Evolutionary conservation across 495 filamentous ascomycete genomes (phyloP).

Genomic region (Astrothelium macrocarpum): DNA sequence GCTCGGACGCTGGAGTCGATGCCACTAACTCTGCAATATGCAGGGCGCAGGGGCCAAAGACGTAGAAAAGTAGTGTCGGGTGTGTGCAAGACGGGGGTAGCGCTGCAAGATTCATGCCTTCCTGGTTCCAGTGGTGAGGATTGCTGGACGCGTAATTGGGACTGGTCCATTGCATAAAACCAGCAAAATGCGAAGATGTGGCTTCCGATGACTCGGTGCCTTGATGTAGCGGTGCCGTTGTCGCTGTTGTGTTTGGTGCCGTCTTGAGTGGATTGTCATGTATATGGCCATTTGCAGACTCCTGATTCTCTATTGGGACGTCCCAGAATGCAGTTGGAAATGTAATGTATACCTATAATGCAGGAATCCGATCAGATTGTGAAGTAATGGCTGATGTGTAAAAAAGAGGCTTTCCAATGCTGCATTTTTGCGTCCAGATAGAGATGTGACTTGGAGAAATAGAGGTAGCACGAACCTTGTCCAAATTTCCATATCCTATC

Average conservation of each 20-base stretch:
- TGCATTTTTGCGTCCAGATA: too few relatives aligned
- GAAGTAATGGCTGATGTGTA: too few relatives aligned
- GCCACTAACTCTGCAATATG: slow-evolving; percentile 42
- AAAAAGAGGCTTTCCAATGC: too few relatives aligned
- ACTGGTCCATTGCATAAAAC: slow-evolving; percentile 60
- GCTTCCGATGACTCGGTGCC: slow-evolving; percentile 8
- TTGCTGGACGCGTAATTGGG: slow-evolving; percentile 56
- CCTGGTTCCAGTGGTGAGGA: slow-evolving; percentile 63
- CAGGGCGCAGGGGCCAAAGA: slow-evolving; percentile 53
- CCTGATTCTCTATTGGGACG: not conserved
- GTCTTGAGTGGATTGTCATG: slow-evolving; percentile 10
- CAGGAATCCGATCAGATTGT: not conserved
- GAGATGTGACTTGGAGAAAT: too few relatives aligned
- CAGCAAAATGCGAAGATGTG: slow-evolving; percentile 33
- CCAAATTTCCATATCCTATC: slow-evolving; percentile 78
- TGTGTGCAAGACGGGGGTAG: slow-evolving; percentile 53
- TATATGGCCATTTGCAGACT: not conserved
- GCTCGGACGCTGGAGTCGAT: slow-evolving; percentile 38
- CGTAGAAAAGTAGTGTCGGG: slow-evolving; percentile 89
- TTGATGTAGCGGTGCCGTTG: slow-evolving; percentile 27
- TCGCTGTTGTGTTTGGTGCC: slow-evolving; percentile 27
- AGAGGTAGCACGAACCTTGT: slow-evolving; percentile 60
- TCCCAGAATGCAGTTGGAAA: slow-evolving; percentile 69
- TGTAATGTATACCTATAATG: slow-evolving; percentile 60
- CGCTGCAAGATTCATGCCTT: slow-evolving; percentile 66